These are phyloP conservation scores for Diplotaxis tenuifolia DNA, from an alignment of 345 rosid genomes.

Conservation along the genomic window DNA sequence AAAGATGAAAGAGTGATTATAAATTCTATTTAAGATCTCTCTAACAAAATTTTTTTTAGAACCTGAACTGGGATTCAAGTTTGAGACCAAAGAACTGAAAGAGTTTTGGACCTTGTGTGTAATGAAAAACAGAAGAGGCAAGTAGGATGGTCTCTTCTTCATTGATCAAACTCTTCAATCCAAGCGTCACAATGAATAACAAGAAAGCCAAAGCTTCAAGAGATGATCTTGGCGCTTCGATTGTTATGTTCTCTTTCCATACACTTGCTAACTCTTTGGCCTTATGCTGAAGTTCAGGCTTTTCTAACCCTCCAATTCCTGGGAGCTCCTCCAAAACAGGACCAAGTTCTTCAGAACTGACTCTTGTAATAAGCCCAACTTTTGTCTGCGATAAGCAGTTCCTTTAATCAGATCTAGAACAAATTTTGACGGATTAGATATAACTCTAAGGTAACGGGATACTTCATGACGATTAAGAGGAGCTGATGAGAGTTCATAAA, in stretches of 20 bases:
- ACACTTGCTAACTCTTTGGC: not conserved
- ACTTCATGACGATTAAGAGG: not conserved
- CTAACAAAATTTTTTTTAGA: not conserved
- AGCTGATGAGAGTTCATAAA: not conserved
- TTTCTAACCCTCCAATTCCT: not conserved
- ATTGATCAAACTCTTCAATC: slow-evolving; percentile 6
- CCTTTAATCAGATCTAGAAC: not conserved
- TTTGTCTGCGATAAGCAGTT: not conserved
- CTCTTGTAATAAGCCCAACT: not conserved
- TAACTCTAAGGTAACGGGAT: not conserved
- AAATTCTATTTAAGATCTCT: not conserved
- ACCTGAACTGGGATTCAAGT: not conserved
- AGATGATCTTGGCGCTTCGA: slow-evolving; percentile 11
- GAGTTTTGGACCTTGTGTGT: slow-evolving; percentile 14
- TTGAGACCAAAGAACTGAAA: slow-evolving; percentile 14
- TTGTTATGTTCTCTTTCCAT: not conserved
- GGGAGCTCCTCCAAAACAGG: not conserved
- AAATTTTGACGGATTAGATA: not conserved
- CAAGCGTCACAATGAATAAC: slow-evolving; percentile 1
- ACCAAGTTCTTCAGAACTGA: slow-evolving; percentile 1
- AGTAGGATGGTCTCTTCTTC: too few relatives aligned
- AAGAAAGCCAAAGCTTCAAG: slow-evolving; percentile 15
- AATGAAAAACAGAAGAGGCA: too few relatives aligned
- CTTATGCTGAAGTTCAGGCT: not conserved
- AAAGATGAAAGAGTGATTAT: not conserved